Evolutionary conservation across 2,329 filamentous ascomycete genomes (phyloP), one percentile per base, ranked within the genome.

Genomic region (Ophiostoma perfectum): DNA sequence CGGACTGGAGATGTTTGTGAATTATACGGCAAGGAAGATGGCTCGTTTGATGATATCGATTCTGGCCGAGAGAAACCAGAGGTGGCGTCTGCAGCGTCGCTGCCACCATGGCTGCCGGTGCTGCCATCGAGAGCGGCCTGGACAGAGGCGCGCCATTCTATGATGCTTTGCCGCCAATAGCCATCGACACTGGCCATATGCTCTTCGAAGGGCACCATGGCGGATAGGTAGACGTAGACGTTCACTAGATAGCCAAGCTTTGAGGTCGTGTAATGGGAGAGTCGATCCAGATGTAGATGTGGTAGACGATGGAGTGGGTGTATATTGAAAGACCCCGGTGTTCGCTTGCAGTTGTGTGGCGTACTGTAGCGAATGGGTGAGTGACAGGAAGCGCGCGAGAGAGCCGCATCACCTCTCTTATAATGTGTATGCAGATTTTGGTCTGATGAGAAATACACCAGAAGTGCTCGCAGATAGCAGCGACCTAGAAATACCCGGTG

Each of bases 101-200:
- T 41, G 58, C 12, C 18, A 18, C 36, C 38, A 27, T 14, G 55
- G 55, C 0, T 9, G 6, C 27, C 27, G 55, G 66, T 47, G 18
- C 36, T 41, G 44, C 42, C 18, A n/a, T 64, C 67, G 36, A 62
- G 18, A 3, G 55, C 65, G n/a, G 65, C 44, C 12, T 66, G 55
- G 8, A 69, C 65, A 6, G 66, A 42, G 27, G 47, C 55, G 44
- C 66, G 44, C 68, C 64, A 68, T 55, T 64, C 64, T 44, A 66
- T 14, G 14, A 66, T 42, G 2, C 41, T 63, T 11, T 66, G 42
- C 55, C 67, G 55, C 16, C 67, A 64, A 14, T 36, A 9, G 52
- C 49, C 18, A 18, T 55, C 49, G n/a, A 11, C 1, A 14, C 12
- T 12, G 49, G 27, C 27, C 27, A 36, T 27, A 18, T 27, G 49